Conservation (phyloP, 1,139 yeast genomes). For the Petasospora fabianii region DNA sequence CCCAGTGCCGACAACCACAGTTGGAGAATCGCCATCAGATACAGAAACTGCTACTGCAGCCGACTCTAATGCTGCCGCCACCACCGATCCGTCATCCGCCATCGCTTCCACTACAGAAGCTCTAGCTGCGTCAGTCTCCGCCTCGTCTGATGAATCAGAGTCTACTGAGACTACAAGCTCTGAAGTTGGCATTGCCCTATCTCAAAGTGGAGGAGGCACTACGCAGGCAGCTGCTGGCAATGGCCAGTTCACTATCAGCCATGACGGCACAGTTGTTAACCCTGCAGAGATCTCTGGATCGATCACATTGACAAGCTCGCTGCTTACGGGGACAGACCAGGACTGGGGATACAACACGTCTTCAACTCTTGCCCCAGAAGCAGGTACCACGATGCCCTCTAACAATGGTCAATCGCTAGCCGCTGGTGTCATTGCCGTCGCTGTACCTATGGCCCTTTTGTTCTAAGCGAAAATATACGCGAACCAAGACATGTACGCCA, state of each 20-base stretch:
- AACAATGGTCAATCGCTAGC: slow-evolving; percentile 1
- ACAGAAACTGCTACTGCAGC: not conserved
- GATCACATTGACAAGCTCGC: slow-evolving; percentile 1
- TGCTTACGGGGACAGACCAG: slow-evolving; percentile 10
- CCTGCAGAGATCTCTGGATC: slow-evolving; percentile 6
- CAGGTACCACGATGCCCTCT: slow-evolving; percentile 9
- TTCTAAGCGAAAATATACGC: not conserved
- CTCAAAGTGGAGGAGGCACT: slow-evolving; percentile 1
- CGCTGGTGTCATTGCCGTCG: slow-evolving; percentile 1
- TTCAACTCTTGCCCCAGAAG: slow-evolving; percentile 8
- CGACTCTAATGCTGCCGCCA: not conserved
- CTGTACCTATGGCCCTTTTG: not conserved
- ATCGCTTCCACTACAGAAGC: not conserved
- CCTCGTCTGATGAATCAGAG: not conserved
- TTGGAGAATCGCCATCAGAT: too few relatives aligned
- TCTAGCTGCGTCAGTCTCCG: not conserved
- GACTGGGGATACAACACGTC: slow-evolving; percentile 10
- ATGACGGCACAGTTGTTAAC: slow-evolving; percentile 5
- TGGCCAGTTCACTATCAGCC: slow-evolving; percentile 9
- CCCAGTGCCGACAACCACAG: slow-evolving; percentile 6
- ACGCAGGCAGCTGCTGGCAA: slow-evolving; percentile 5
- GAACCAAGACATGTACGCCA: not conserved
- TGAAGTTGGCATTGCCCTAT: slow-evolving; percentile 1
- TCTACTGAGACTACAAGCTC: not conserved
- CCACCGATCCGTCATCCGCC: not conserved